Base-by-base conservation (phyloP, 177 flowering plant genomes). In the Telopea speciosissima region DNA sequence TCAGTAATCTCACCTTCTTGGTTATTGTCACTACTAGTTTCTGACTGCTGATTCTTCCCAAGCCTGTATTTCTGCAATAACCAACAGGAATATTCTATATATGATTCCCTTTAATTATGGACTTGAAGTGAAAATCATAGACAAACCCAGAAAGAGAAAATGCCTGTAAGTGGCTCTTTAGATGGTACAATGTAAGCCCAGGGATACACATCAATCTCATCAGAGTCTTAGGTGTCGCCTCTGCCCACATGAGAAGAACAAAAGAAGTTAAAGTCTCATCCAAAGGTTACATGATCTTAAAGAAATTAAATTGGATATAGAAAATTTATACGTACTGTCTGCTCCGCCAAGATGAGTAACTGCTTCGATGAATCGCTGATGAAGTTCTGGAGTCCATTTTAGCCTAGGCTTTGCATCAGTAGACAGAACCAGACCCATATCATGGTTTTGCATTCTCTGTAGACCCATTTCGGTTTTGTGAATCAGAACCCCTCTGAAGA, bases 141-240 rank as follows among this genome's bases (percentile, higher is more conserved):
- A 70, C 10, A 65, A 60, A 59, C 26, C 64, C 21, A 62, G 65
- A 59, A 70, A 74, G 40, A 52, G 56, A 69, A 67, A 42, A 44
- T 75, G 65, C 98, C 95, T 93, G 98, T 78, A 93, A 87, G 81
- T 93, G 97, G 78, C 97, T 90, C 83, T 93, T 91, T 2, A 93
- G 80, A 73, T 93, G 98, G 82, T 88, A 91, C 72, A 91, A 70
- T 68, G 96, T 91, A 22, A 93, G 85, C 65, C 94, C 97, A 76
- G 87, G 87, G 54, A 90, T 82, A 25, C 89, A 88, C 97, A 93
- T 93, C 67, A 82, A 73, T 71, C 89, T 87, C 97, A 89, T 89
- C 83, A 93, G 77, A 69, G 89, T 78, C 80, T 90, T 93, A 19
- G 98, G 98, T 69, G 98, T 93, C 62, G 97, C 98, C 77, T 88